A percentile compares a stretch with the other conserved stretches of the same genome.
Evolutionary conservation across 164 flowering plant species (phyloP).

Genomic region (Umbilicus rupestris): DNA sequence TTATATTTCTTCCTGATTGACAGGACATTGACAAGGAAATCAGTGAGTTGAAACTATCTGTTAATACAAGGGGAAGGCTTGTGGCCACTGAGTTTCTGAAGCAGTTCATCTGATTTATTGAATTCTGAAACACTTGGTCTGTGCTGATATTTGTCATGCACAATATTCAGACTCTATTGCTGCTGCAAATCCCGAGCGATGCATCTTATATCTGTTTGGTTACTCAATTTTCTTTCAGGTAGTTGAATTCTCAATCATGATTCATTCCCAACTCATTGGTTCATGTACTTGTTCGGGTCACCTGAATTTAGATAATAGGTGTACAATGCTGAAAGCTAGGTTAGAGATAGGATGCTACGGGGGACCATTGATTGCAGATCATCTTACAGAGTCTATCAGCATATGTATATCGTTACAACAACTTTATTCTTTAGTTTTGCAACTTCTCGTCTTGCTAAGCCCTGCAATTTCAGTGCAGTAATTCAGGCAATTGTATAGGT

Average conservation of each 20-base stretch:
- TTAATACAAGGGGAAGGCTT: slow-evolving; percentile 88
- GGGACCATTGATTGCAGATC: neutral
- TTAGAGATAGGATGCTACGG: neutral
- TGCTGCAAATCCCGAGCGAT: neutral
- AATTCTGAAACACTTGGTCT: neutral
- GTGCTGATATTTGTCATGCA: neutral
- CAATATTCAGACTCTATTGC: neutral
- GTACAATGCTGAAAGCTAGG: neutral
- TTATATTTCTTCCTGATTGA: slow-evolving; percentile 9
- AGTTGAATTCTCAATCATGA: neutral
- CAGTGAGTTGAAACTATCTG: slow-evolving; percentile 82
- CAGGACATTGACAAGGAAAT: slow-evolving; percentile 99
- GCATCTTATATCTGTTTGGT: neutral
- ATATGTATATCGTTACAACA: neutral
- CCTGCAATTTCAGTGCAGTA: no score
- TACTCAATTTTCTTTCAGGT: neutral
- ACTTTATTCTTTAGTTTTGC: neutral
- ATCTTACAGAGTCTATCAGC: neutral
- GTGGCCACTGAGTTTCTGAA: slow-evolving; percentile 90
- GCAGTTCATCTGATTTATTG: slow-evolving; percentile 53
- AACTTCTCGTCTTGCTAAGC: no score
- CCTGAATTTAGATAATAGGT: neutral
- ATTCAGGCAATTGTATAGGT: no score
- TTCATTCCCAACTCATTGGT: neutral
- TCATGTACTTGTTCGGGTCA: neutral